Base-by-base conservation (phyloP, 2,329 filamentous ascomycete genomes). In the Penicillium concentricum region DNA sequence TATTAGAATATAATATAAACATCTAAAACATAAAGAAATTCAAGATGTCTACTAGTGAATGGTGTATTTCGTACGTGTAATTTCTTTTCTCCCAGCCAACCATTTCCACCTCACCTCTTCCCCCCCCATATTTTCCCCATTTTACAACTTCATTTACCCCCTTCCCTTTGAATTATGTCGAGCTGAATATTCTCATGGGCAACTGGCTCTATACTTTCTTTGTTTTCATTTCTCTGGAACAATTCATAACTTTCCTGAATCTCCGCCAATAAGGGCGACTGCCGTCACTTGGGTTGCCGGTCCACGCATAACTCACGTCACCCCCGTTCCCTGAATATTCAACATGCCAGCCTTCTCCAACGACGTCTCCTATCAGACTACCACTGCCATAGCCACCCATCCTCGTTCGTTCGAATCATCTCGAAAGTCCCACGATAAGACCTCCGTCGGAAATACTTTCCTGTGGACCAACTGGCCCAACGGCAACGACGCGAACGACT, bases 391-490 rank as follows among this genome's bases (percentile, higher is more conserved):
- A 20, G 64, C 69, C 37, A 72, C 69, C 38, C 72, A 73, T 51
- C 70, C 67, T 62, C 72, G 69, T 47, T 69, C 76, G 37, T 74
- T 78, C 46, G 77, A 78, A 54, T 71, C 75, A 38, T 62, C 69
- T 32, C 72, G 73, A 22, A 79, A 78, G 67, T 72, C 74, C 37
- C 68, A 76, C 65, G 77, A 79, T 48, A 79, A 77, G 62, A 67
- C 69, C 42, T 68, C 78, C 30, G 69, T 77, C 34, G 74, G 76
- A 53, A 78, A 78, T 61, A 74, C 78, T 34, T 79, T 79, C 64
- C 66, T 79, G 49, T 79, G 77, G 72, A 78, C 76, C 28, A 75
- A 76, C 64, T 76, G 76, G 64, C 70, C 72, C 46, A 77, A 77
- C 69, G 72, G 73, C 55, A 50, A 18, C 53, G 77, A 78, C 60